These are phyloP conservation scores for Pestalotiopsis sp. DNA, from an alignment of 2,329 filamentous ascomycete genomes.

Conservation along the genomic window DNA sequence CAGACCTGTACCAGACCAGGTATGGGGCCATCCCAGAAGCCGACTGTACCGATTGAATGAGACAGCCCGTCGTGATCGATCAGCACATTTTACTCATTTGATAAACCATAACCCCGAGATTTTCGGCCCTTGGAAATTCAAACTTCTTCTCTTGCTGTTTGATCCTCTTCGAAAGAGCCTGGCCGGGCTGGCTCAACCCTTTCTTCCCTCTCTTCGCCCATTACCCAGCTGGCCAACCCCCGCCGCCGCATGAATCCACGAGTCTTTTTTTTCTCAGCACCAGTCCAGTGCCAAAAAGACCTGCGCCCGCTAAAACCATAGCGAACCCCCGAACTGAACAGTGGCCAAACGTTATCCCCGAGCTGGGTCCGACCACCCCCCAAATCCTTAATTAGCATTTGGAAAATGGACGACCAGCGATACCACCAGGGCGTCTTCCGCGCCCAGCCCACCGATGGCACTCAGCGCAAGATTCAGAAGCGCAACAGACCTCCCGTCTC, in stretches of 20 bases:
- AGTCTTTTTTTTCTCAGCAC: background rate
- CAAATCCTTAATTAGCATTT: too few relatives aligned
- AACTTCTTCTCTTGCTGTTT: background rate
- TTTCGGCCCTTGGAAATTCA: background rate
- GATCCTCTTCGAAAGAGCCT: background rate
- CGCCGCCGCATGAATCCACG: background rate
- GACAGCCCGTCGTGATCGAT: background rate
- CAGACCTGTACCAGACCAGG: background rate
- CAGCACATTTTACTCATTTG: slow-evolving; percentile 1
- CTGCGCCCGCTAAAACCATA: background rate
- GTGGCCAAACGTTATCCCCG: slow-evolving; percentile 22
- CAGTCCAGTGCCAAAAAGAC: background rate
- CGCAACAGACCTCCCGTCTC: slow-evolving; percentile 38
- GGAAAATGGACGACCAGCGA: slow-evolving; percentile 29
- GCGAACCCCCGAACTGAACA: background rate
- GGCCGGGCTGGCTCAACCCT: background rate
- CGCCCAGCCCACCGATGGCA: slow-evolving; percentile 33
- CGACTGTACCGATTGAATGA: background rate
- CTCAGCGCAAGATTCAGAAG: slow-evolving; percentile 38
- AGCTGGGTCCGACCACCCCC: slow-evolving; percentile 17
- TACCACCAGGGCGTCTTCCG: slow-evolving; percentile 38
- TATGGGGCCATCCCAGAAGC: slow-evolving; percentile 5
- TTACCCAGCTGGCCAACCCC: background rate
- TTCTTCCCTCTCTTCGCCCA: background rate
- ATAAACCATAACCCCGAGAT: slow-evolving; percentile 5